Base-by-base conservation (phyloP, 2,329 filamentous ascomycete species). In the Zymoseptoria crescenta region DNA sequence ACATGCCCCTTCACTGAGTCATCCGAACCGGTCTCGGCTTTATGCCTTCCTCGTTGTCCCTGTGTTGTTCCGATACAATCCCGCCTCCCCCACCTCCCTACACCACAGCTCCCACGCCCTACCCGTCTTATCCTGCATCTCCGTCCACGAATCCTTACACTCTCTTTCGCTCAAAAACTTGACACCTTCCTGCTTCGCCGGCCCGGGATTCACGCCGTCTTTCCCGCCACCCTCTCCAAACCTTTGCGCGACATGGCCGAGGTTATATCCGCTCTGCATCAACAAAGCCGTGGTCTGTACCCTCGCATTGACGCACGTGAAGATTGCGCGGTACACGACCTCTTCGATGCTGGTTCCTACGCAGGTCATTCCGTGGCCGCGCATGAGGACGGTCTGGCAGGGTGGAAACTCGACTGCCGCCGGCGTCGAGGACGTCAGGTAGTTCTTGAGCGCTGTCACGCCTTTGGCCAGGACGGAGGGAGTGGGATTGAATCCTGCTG, bases 291-390 rank as follows among this genome's bases (percentile, higher is more conserved):
- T 68, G 1, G 72, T 76, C 59, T 79, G 77, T 7, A 74, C 67
- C 53, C 73, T 70, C 1, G 77, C 77, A 48, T 73, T 73, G 3
- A 62, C 60, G 55, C 65, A 69, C 1, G 75, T 77, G 63, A 75
- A 79, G 20, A 78, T 74, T 1, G 76, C 74, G 56, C 77, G 74
- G 60, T 74, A 78, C 0, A 79, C 77, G 0, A 73, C 75, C 62
- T 77, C 75, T 63, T 78, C 73, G 57, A 79, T 75, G 8, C 71
- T 70, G 2, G 68, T 66, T 0, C 75, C 77, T 0, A 74, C 67
- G 9, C 73, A 75, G 1, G 76, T 76, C 60, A 79, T 79, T 24
- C 77, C 77, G 60, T 79, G 77, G 1, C 74, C 72, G 56, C 76
- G 75, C 69, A 78, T 75, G 16, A 73, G 61, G 50, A 73, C 69